Evolutionary conservation across 495 filamentous ascomycete species (phyloP).

Genomic region (Penicillium egyptiacum): DNA sequence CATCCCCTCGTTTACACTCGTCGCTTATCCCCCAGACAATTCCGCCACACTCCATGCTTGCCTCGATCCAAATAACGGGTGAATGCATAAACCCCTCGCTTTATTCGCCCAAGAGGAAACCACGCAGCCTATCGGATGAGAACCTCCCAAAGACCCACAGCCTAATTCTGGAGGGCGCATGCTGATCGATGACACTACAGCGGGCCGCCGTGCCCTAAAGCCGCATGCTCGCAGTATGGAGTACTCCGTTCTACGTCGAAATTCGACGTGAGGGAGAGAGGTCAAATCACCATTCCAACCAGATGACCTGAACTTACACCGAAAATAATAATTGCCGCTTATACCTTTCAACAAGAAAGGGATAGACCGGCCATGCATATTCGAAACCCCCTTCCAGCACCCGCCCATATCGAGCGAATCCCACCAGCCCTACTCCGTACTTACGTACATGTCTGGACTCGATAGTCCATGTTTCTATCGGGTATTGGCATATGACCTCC

Average conservation of each 20-base stretch:
- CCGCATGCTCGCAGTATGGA: neutral
- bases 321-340: neutral
- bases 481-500: constrained; percentile 11
- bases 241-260: neutral
- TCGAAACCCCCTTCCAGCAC: neutral
- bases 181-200: constrained; percentile 16
- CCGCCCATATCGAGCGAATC: too few species aligned
- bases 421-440: neutral
- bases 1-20: constrained; percentile 19
- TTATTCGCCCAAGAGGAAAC: constrained; percentile 9
- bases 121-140: constrained; percentile 24
- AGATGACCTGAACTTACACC: neutral
- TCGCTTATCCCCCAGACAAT: constrained; percentile 15
- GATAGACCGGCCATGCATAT: neutral
- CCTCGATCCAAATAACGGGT: neutral
- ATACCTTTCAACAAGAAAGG: neutral
- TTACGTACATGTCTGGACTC: neutral
- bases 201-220: constrained; percentile 5
- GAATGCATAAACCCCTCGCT: constrained; percentile 17
- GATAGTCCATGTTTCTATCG: constrained; percentile 1
- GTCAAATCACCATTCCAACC: constrained; percentile 9
- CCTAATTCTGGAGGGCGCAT: constrained; percentile 6
- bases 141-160: constrained; percentile 7
- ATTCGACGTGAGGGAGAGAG: constrained; percentile 11
- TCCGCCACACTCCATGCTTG: constrained; percentile 9